Evolutionary conservation across 805 yeast genomes (phyloP), one percentile per base, ranked within the genome.

Genomic region (Barnettozyma botsteinii): DNA sequence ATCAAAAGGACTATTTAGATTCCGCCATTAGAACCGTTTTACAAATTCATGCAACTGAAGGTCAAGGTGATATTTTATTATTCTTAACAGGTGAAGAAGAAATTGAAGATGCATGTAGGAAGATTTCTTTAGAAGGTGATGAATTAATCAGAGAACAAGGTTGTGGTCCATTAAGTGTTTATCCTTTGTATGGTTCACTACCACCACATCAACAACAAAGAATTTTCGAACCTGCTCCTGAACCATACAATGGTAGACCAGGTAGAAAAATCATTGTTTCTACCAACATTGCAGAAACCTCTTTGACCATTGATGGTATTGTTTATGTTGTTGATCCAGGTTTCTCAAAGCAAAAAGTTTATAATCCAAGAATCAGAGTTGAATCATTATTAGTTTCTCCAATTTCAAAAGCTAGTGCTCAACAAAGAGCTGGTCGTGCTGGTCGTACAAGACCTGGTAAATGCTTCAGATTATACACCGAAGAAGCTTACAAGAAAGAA

Each of bases 401-500:
- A 27, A 89, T 93, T 47, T 89, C 98, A 10, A 89, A 88, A 65
- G 98, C 98, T 0, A 81, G 94, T 35, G 96, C 98, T 1, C 96
- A 91, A 65, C 98, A 91, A 65, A 79, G 98, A 65, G 98, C 98
- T 26, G 98, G 98, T 75, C 85, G 98, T 75, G 98, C 98, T 41
- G 98, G 98, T 69, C 91, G 98, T 77, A 91, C 97, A 7, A 78
- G 96, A 56, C 96, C 98, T 13, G 98, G 98, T 59, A 91, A 93
- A 63, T 91, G 97, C 65, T 91, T 91, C 75, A 75, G 98, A 58
- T 70, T 91, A 40, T 91, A 91, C 66, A 93, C 98, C 1, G 97
- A 93, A 60, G 97, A 88, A 55, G 97, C 98, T 2, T 91, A 87
- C 71, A 79, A 87, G 58, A 84, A 85, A 59, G 98, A 93, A 61